Conservation (phyloP, 2,329 filamentous ascomycete genomes). For the Teratosphaeria gauchensis region DNA sequence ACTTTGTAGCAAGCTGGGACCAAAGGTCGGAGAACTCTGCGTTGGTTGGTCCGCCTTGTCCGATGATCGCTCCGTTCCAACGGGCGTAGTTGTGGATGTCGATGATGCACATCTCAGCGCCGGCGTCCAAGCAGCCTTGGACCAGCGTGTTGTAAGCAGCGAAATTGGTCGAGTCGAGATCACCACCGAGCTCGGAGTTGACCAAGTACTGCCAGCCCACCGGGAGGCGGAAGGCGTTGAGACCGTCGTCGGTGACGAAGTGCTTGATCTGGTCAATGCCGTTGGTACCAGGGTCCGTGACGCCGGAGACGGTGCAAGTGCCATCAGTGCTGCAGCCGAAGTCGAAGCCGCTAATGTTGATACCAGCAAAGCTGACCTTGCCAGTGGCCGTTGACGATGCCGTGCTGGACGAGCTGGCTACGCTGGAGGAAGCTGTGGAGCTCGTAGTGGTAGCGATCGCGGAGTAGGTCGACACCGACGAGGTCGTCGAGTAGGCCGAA, state of each 20-base stretch:
- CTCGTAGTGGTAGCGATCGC: not conserved
- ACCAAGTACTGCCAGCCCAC: conserved; percentile 27
- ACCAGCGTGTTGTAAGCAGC: conserved; percentile 20
- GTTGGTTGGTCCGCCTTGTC: conserved; percentile 54
- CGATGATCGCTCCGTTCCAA: conserved; percentile 54
- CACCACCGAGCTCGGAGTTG: conserved; percentile 20
- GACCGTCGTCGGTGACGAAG: conserved; percentile 43
- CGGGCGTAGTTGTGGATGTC: conserved; percentile 31
- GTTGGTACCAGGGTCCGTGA: conserved; percentile 23
- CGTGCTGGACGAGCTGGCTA: not conserved
- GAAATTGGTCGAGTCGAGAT: conserved; percentile 14
- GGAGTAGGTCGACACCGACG: not conserved
- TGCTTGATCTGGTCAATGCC: conserved; percentile 44
- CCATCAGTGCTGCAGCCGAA: conserved; percentile 31
- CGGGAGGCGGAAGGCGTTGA: conserved; percentile 50
- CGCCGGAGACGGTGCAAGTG: conserved; percentile 25
- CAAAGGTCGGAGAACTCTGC: conserved; percentile 51
- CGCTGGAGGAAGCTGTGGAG: not conserved
- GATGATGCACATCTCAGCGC: conserved; percentile 22
- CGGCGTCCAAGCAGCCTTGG: conserved; percentile 28
- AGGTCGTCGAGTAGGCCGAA: not conserved
- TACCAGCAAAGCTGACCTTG: conserved; percentile 20
- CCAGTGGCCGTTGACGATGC: conserved; percentile 8
- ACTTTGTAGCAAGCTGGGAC: conserved; percentile 47
- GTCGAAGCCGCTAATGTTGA: conserved; percentile 27